Conservation (phyloP, 306 rosid species). For the Fragaria iinumae region DNA sequence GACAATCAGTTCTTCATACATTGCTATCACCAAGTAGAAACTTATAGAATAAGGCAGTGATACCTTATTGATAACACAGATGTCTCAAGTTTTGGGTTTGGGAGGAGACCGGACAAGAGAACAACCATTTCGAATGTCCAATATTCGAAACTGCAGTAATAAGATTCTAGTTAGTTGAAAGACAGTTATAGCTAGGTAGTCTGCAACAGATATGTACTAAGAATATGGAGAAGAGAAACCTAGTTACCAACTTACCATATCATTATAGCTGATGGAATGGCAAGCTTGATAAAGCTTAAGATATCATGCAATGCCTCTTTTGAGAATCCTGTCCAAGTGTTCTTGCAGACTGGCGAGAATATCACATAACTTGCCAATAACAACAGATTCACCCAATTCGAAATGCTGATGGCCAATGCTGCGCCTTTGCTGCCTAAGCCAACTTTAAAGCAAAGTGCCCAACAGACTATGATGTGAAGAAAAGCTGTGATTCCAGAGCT, state of each 20-base stretch:
- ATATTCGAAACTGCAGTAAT: conserved; percentile 44
- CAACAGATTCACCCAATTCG: conserved; percentile 50
- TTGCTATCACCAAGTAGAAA: not conserved
- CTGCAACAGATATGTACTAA: not conserved
- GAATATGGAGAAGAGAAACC: not conserved
- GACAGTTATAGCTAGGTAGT: not conserved
- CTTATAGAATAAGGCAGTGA: not conserved
- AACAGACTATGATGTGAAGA: conserved; percentile 45
- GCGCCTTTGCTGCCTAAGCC: conserved; percentile 52
- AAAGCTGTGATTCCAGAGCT: conserved; percentile 48
- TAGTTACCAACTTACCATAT: conserved; percentile 49
- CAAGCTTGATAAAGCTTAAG: conserved; percentile 48
- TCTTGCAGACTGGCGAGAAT: conserved; percentile 33
- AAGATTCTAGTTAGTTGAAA: not conserved
- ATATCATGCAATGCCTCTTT: conserved; percentile 48
- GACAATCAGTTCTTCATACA: not conserved
- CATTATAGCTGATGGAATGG: conserved; percentile 60
- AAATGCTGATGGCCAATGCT: conserved; percentile 47
- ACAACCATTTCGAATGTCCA: conserved; percentile 70
- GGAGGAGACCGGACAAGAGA: conserved; percentile 61
- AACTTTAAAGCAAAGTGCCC: conserved; percentile 40
- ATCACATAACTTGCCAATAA: conserved; percentile 37
- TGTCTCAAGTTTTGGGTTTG: conserved; percentile 58
- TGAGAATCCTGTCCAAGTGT: conserved; percentile 58
- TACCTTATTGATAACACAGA: conserved; percentile 62